A percentile compares a stretch with the other conserved stretches of the same genome.
Conservation (phyloP, 1,284 basidiomycete species). For the Leccinum glutinopallens region DNA sequence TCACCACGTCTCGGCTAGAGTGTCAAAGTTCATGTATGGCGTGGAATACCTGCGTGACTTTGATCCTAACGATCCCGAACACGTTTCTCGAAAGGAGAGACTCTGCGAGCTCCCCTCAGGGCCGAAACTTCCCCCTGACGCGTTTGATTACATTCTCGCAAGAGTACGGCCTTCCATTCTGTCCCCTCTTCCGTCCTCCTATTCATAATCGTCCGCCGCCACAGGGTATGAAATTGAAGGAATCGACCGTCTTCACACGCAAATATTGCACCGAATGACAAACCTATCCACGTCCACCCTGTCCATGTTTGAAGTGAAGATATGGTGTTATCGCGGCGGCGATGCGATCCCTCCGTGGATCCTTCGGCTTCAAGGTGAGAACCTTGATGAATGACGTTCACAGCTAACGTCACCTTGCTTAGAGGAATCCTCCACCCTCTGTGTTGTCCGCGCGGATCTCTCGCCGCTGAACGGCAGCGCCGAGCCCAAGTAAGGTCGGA, state of each 20-base stretch:
- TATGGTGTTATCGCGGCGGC: slow-evolving; percentile 78
- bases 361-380: slow-evolving; percentile 55
- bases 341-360: slow-evolving; percentile 73
- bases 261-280: slow-evolving; percentile 71
- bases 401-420: slow-evolving; percentile 10
- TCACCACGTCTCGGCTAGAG: no score
- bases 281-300: slow-evolving; percentile 51
- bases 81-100: no score
- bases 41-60: no score
- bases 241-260: slow-evolving; percentile 70
- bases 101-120: slow-evolving; percentile 71
- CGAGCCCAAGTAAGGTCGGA: slow-evolving; percentile 60
- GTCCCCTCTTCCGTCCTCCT: slow-evolving; percentile 4
- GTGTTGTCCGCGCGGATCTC: slow-evolving; percentile 73
- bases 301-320: slow-evolving; percentile 77
- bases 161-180: slow-evolving; percentile 45
- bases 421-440: slow-evolving; percentile 75
- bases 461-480: slow-evolving; percentile 70
- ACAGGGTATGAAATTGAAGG: slow-evolving; percentile 72
- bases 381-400: slow-evolving; percentile 1
- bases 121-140: slow-evolving; percentile 70
- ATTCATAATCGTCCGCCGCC: slow-evolving; percentile 10
- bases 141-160: slow-evolving; percentile 76
- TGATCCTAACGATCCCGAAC: no score
- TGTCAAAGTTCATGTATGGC: no score